A percentile compares a stretch with the other conserved stretches of the same genome.
Conservation (phyloP, 2,329 filamentous ascomycete species). For the Pseudocercospora vitis region DNA sequence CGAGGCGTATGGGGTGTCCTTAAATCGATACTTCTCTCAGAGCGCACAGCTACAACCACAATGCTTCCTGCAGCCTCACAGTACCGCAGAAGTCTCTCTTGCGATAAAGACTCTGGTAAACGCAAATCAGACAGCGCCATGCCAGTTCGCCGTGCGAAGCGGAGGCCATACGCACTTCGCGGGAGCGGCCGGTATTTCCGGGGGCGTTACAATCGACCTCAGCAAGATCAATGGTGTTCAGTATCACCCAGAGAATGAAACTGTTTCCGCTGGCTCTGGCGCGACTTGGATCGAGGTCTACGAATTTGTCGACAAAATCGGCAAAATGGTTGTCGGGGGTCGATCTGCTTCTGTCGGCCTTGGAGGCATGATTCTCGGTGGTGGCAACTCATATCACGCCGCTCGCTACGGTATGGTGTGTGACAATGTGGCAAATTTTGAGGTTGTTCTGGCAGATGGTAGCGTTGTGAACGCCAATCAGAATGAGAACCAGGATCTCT, state of each 20-base stretch:
- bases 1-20: background rate
- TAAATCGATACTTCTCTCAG: conserved; percentile 7
- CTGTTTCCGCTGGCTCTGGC: conserved; percentile 39
- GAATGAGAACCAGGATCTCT: conserved; percentile 26
- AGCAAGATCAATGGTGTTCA: conserved; percentile 21
- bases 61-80: conserved; percentile 8
- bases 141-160: conserved; percentile 12
- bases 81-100: conserved; percentile 4
- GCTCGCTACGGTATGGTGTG: conserved; percentile 30
- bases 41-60: conserved; percentile 7
- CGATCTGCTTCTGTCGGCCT: conserved; percentile 30
- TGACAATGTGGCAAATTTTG: conserved; percentile 32
- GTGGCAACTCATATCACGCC: conserved; percentile 33
- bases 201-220: conserved; percentile 31
- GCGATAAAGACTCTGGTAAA: conserved; percentile 7
- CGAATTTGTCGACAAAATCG: conserved; percentile 15
- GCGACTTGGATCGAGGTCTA: conserved; percentile 24
- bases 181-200: conserved; percentile 27
- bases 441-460: conserved; percentile 31
- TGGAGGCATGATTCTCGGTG: conserved; percentile 32
- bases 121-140: conserved; percentile 8
- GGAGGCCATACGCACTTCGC: conserved; percentile 30
- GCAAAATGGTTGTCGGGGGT: conserved; percentile 25
- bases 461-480: conserved; percentile 26
- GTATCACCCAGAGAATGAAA: conserved; percentile 17